A percentile compares a stretch with the other conserved stretches of the same genome.
Conservation (phyloP, 106 monocot genomes). For the Apostasia ramifera region DNA sequence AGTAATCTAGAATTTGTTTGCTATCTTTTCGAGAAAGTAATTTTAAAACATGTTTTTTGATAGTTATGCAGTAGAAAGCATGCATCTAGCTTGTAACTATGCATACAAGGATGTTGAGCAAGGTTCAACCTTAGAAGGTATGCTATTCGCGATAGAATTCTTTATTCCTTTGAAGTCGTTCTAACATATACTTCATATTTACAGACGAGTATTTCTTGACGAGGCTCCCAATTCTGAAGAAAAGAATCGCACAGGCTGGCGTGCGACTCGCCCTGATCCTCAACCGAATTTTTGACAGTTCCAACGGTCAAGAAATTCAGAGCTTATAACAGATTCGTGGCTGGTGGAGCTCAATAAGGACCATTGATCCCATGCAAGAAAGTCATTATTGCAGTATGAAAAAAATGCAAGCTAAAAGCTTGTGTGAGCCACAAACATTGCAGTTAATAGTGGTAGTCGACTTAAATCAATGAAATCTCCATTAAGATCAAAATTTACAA, state of each 20-base stretch:
- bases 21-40: background rate
- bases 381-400: background rate
- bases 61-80: constrained; percentile 86
- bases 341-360: background rate
- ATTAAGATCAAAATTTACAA: background rate
- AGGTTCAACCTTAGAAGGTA: constrained; percentile 63
- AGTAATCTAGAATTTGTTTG: background rate
- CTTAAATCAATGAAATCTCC: background rate
- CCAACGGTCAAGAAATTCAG: background rate
- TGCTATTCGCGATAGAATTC: background rate
- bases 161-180: background rate
- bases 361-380: background rate
- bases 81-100: constrained; percentile 54
- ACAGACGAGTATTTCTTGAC: constrained; percentile 26
- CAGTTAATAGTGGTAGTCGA: background rate
- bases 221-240: constrained; percentile 14
- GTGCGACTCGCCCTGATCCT: constrained; percentile 13
- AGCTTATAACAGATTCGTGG: background rate
- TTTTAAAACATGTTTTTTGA: no score
- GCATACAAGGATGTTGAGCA: constrained; percentile 93
- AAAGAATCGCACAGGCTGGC: constrained; percentile 21
- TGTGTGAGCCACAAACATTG: background rate
- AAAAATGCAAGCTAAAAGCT: background rate
- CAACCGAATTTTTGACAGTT: constrained; percentile 16
- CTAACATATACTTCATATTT: background rate